Evolutionary conservation across 192 early-diverging fungal genomes (phyloP), one percentile per base, ranked within the genome.

Genomic region (Coemansia sp.): DNA sequence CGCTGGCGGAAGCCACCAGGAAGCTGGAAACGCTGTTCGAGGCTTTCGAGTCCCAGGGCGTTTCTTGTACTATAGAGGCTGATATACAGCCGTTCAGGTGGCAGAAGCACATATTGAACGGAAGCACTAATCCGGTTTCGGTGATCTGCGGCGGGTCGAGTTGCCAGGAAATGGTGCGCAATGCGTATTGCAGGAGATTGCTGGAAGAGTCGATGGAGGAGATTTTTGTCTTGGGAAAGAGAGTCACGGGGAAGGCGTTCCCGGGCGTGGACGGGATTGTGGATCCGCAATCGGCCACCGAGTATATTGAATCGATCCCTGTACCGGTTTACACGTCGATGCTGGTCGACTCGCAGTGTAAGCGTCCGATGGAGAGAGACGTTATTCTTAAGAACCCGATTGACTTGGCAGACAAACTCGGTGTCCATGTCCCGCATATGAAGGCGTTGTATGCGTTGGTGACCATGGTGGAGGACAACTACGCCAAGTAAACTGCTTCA

Each of bases 71-170:
- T n/a, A 51, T 79, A n/a, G 73, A 78, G 43, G 6, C 51, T 0
- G 77, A 84, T 39, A 79, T 84, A 28, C 81, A 84, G 81, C 77
- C 73, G 41, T 84, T 79, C 43, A 65, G 81, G 22, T 84, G 81
- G 81, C 81, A 79, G 56, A 84, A 84, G 20, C 81, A 84, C 14
- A 76, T 84, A 11, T 61, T 79, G 32, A 84, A 84, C 17, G 81
- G 76, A 2, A 74, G 73, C 3, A 79, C 77, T 1, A 84, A 84
- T 61, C 81, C 81, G 2, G 77, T 84, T 0, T 83, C 81, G 9
- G 81, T 83, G 1, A 70, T 83, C 33, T 78, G 72, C 60, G 69
- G 68, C 39, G 76, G 76, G 0, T 64, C 69, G 11, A 78, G 76
- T 43, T 77, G 75, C 73, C 76, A 78, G 64, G 72, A 77, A 18